phyloP scores from a whole-genome alignment of 2,329 filamentous ascomycete species.

The Corniculantispora saksenae region DNA sequence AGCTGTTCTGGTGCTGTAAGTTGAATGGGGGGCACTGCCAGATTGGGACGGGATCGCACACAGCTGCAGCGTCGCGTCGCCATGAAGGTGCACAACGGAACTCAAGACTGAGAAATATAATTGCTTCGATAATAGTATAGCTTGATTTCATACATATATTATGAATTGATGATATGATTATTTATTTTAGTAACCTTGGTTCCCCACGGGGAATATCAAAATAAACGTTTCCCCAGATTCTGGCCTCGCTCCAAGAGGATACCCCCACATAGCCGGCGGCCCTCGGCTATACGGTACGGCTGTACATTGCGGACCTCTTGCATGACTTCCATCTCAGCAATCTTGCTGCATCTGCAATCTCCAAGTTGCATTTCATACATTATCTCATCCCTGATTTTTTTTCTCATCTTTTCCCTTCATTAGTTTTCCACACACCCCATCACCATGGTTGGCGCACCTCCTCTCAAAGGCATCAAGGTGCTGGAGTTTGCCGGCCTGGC shows the following conservation, averaged over 20 bases:
- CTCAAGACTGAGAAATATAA: too few species aligned
- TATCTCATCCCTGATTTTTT: too few species aligned
- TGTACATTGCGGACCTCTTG: background rate
- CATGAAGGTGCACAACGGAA: too few species aligned
- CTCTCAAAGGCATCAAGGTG: constrained; percentile 55
- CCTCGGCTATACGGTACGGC: constrained; percentile 8
- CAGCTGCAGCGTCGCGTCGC: too few species aligned
- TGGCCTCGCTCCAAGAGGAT: background rate
- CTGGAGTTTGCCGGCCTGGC: constrained; percentile 63
- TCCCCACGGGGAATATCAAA: too few species aligned
- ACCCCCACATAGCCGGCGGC: constrained; percentile 15
- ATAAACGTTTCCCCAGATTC: too few species aligned
- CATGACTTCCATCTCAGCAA: background rate
- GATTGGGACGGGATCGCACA: background rate
- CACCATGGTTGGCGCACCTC: constrained; percentile 33
- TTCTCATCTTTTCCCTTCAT: background rate
- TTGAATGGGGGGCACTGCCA: background rate
- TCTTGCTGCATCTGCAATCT: background rate
- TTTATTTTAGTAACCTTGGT: too few species aligned
- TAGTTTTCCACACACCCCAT: background rate
- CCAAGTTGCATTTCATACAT: background rate
- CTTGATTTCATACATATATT: too few species aligned
- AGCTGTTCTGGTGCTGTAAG: background rate
- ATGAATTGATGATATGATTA: too few species aligned
- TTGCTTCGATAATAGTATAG: too few species aligned